Base-by-base conservation (phyloP, 2,329 filamentous ascomycete species). In the Tolypocladium tropicale region DNA sequence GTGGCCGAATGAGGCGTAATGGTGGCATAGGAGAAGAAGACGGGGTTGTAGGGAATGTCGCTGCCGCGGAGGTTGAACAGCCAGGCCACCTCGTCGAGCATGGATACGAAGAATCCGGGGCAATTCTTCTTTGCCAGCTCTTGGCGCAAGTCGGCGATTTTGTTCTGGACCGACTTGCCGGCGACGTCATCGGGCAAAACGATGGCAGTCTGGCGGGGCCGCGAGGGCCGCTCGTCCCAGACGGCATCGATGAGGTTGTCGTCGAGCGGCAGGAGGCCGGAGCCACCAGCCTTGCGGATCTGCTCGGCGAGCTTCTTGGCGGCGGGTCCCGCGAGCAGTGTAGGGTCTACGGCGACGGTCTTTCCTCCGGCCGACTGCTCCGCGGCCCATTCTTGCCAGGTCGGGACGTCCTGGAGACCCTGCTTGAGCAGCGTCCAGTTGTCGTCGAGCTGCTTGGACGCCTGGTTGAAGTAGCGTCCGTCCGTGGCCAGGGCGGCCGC, bases 401-500 rank as follows among this genome's bases (percentile, higher is more conserved):
- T 97, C 1, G 90, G 93, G 11, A 96, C 91, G 71, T 95, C 90
- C 67, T 94, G 89, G 52, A 96, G 78, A 6, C 94, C 94, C 66
- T 95, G 90, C 76, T 96, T 99, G 59, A 99, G 77, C 43, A 99
- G 78, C 53, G 82, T 77, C 94, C 94, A 99, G 71, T 97, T 97
- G 65, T 73, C 75, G 70, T 97, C 94, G 33, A 99, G 82, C 71
- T 99, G 90, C 65, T 92, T 89, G 59, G 85, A 78, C 30, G 94
- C 94, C 72, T 99, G 94, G 74, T 95, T 97, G 79, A 97, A 99
- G 74, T 99, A 99, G 62, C 94, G 86, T 33, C 94, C 94, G 70
- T 99, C 94, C 33, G 94, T 99, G 14, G 94, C 90, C 56, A 99
- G 76, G 16, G 90, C 90, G 18, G 94, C 94, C 71, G 92, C 92